phyloP scores from a whole-genome alignment of 257 asterid species.

The Solanum rostratum region DNA sequence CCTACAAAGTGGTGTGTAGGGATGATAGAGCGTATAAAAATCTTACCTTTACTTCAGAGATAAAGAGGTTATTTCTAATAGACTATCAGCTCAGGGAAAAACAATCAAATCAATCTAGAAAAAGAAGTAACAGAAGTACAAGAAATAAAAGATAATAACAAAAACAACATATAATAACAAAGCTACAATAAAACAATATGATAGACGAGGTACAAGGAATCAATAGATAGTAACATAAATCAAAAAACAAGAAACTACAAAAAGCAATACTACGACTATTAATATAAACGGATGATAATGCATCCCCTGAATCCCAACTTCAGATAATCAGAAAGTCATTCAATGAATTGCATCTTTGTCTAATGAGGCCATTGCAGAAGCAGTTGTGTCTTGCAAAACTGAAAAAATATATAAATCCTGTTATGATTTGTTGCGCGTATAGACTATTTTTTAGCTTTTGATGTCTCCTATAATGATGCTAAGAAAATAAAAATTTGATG shows the following conservation, averaged over 20 bases:
- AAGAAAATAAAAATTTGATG: not conserved
- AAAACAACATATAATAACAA: not conserved
- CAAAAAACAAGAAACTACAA: too few relatives aligned
- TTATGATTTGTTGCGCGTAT: not conserved
- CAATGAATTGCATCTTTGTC: not conserved
- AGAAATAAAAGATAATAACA: too few relatives aligned
- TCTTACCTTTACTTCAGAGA: too few relatives aligned
- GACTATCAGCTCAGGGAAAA: too few relatives aligned
- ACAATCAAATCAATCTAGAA: too few relatives aligned
- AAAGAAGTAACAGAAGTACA: too few relatives aligned
- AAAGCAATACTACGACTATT: not conserved
- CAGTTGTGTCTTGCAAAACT: not conserved
- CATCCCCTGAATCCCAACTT: too few relatives aligned
- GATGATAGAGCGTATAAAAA: too few relatives aligned
- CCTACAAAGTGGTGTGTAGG: too few relatives aligned
- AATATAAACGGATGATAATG: too few relatives aligned
- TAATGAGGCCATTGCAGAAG: not conserved
- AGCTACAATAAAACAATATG: too few relatives aligned
- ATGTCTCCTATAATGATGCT: not conserved
- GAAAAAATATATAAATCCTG: not conserved
- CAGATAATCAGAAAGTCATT: not conserved
- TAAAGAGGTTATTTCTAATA: too few relatives aligned
- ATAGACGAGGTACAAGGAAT: not conserved
- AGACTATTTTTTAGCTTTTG: not conserved
- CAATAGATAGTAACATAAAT: not conserved